A percentile compares a stretch with the other conserved stretches of the same genome.
Evolutionary conservation across 1,284 basidiomycete genomes (phyloP).

Genomic region (Puccinia coronata): DNA sequence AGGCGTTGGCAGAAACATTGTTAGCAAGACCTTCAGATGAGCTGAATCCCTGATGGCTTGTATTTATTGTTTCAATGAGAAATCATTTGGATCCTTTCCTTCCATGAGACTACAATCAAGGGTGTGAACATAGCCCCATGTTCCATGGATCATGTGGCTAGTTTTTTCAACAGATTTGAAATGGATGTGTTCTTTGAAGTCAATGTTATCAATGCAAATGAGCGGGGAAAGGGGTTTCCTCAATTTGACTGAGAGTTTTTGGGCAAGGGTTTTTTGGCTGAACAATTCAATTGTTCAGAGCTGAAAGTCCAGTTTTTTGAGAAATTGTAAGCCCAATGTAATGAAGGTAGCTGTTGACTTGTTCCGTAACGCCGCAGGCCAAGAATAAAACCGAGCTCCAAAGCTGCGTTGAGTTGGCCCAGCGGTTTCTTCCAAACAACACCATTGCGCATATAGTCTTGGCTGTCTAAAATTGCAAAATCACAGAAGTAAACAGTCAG

Average conservation of each 20-base stretch:
- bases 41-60: neutral
- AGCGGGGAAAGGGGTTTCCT: neutral
- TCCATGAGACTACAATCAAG: neutral
- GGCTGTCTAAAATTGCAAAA: too few species aligned
- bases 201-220: constrained; percentile 3
- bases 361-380: neutral
- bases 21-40: neutral
- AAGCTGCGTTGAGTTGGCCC: neutral
- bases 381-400: neutral
- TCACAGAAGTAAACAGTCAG: too few species aligned
- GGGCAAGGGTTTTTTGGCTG: neutral
- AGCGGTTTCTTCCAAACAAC: too few species aligned
- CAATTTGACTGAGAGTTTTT: neutral
- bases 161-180: neutral
- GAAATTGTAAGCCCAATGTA: constrained; percentile 1
- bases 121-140: neutral
- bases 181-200: neutral
- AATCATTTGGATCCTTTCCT: neutral
- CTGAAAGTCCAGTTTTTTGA: neutral
- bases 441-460: too few species aligned
- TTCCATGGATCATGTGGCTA: too few species aligned
- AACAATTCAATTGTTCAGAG: neutral
- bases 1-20: neutral
- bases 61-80: neutral
- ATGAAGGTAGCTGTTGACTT: neutral